Base-by-base conservation (phyloP, 495 filamentous ascomycete species). In the Niebla homalea region DNA sequence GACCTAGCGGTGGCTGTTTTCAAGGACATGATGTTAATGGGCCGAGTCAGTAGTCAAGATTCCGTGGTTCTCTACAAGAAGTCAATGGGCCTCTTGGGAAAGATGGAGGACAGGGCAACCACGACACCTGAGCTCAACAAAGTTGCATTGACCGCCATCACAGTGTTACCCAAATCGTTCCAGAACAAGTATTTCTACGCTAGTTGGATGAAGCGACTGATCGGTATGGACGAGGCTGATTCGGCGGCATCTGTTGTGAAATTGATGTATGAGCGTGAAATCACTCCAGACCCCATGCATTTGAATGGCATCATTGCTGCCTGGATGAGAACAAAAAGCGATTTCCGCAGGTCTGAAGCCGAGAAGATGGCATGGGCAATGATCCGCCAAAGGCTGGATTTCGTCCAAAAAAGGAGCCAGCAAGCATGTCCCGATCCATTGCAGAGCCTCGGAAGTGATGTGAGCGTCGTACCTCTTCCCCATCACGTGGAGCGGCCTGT, bases 21-120 rank as follows among this genome's bases (percentile, higher is more conserved):
- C 67, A 84, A 81, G 47, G 85, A 90, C 60, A 86, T 89, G 84
- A 87, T 89, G 83, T 77, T 84, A 38, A 78, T 75, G 0, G 74
- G 74, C 1, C 63, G 72, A 60, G 66, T 67, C 58, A 71, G 57
- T 57, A 59, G 64, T 19, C 62, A 75, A 36, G 71, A 72, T 49
- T 76, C 72, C 11, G 70, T 65, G 3, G 64, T 69, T 14, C 62
- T 76, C 5, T 77, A 77, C 55, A 60, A 64, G 52, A 62, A 64
- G 44, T 65, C 69, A 36, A 49, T 75, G 16, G 66, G 67, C 21
- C 45, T 73, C 16, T 62, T 67, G 29, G 68, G 65, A 11, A 71
- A 66, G 21, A 57, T 76, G 26, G 73, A 78, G 47, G 68, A 70
- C 19, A 65, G 65, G 4, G 70, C 64, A 41, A 69, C 73, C 51